Evolutionary conservation across 768 basidiomycete species (phyloP), one percentile per base, ranked within the genome.

Genomic region (Terana coerulea): DNA sequence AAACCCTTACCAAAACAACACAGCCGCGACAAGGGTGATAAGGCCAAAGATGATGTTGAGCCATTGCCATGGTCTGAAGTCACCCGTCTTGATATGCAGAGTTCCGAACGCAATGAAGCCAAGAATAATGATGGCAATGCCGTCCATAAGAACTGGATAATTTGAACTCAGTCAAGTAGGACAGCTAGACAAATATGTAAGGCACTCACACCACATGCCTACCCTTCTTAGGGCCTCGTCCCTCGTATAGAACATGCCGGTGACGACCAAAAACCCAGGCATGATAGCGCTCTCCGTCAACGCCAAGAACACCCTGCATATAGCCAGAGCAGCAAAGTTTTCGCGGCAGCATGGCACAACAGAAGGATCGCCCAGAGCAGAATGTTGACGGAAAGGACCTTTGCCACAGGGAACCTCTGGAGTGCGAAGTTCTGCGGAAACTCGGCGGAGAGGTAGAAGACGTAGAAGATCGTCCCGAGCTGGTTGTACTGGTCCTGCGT

Each of bases 331-430:
- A 5, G 83, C 86, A 58, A 88, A 89, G 21, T 80, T 57, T 77
- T 79, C 63, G 84, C 87, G 1, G 83, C 84, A 1, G 84, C 78
- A 59, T 88, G 75, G 44, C 63, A 67, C 39, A 82, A 69, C 12
- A 89, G 69, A 6, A 83, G 74, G 50, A 88, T 63, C 3, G 84
- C 75, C 87, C 88, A 90, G 10, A 85, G 58, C 59, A 87, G 83
- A 48, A 90, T 87, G 65, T 90, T 89, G 61, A 86, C 84, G 82
- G 84, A 86, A 79, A 90, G 87, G 86, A 87, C 88, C 71, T 88
- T 89, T 40, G 82, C 87, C 40, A 90, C 83, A 5, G 86, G 86
- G 45, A 87, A 78, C 46, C 75, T 76, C 61, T 90, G 87, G 17
- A 90, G 72, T 5, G 86, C 87, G 49, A 88, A 70, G 59, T 86